Evolutionary conservation across 257 asterid species (phyloP), one percentile per base, ranked within the genome.

Genomic region (Capsicum rhomboideum): DNA sequence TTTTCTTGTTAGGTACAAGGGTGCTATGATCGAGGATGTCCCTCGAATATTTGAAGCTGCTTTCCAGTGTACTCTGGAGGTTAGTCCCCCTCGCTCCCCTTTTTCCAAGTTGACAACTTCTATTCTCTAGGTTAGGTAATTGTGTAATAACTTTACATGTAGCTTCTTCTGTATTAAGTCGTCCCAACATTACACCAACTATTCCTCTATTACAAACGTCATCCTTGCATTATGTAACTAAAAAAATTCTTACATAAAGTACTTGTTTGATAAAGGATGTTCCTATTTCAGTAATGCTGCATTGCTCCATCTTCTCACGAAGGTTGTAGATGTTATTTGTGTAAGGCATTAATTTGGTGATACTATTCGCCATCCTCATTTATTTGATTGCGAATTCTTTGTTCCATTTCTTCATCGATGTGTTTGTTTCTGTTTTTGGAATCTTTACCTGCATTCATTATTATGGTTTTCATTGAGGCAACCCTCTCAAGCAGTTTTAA

Each of bases 31-130:
- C 63, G 99, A 97, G 29, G 99, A 97, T 82, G 97, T 97, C 83
- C 97, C 97, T 84, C 93, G 94, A 87, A 93, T 97, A 89, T 97
- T 97, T 86, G 99, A 95, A 86, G 99, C 99, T 88, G 97, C 91
- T 86, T 97, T 97, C 85, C 97, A 94, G 87, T 95, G 99, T 90
- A 97, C 99, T 71, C 90, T 97, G 58, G 99, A 95, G 99, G 99
- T 97, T 50, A 61, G 88, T 4, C 8, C 7, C 9, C 14, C 7
- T 17, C n/a, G n/a, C 37, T n/a, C 37, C 34, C 40, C 12, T 6
- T 12, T 42, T 42, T 11, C 54, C 2, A 10, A n/a, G 79, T 71
- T 71, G 14, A 40, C 34, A 34, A 34, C 20, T 42, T 71, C 29
- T 71, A 11, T 42, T n/a, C 3, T 42, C 8, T 42, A 11, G 55